Percentiles rank a stretch among this genome's conserved stretches.
Evolutionary conservation across 371 early-diverging fungal species (phyloP).

Genomic region (Circinella minor): DNA sequence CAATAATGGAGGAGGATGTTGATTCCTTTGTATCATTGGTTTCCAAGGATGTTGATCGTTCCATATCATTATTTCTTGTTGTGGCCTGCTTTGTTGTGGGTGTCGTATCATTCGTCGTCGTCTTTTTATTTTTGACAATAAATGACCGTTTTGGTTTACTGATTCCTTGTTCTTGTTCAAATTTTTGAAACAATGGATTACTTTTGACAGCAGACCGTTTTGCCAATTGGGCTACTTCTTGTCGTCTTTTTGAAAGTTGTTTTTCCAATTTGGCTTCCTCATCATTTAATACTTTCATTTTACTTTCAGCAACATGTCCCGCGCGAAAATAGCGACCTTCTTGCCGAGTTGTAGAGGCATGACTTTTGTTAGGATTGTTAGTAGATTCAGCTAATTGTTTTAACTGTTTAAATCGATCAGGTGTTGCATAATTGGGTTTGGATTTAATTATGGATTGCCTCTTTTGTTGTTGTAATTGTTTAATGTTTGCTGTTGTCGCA

Average conservation of each 20-base stretch:
- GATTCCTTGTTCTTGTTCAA: slow-evolving; percentile 24
- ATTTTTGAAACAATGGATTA: slow-evolving; percentile 38
- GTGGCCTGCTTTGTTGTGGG: background rate
- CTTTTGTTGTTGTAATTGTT: background rate
- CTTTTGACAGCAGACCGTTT: slow-evolving; percentile 40
- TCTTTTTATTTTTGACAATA: background rate
- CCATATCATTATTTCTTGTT: too few relatives aligned
- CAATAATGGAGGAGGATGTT: background rate
- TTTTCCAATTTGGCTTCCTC: slow-evolving; percentile 29
- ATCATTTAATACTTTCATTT: slow-evolving; percentile 26
- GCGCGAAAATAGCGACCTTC: slow-evolving; percentile 24
- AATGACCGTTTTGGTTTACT: slow-evolving; percentile 3
- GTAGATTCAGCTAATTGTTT: slow-evolving; percentile 19
- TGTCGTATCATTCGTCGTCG: background rate
- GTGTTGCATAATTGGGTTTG: slow-evolving; percentile 12
- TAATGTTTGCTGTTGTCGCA: background rate
- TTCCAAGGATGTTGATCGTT: too few relatives aligned
- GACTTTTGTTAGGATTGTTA: slow-evolving; percentile 3
- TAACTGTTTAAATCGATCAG: slow-evolving; percentile 21
- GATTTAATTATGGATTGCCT: background rate
- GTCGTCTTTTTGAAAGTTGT: slow-evolving; percentile 20
- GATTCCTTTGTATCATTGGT: background rate
- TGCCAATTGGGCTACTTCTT: slow-evolving; percentile 28
- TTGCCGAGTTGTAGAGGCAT: slow-evolving; percentile 12
- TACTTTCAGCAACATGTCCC: slow-evolving; percentile 30